A percentile compares a stretch with the other conserved stretches of the same genome.
These are phyloP conservation scores for Pyracantha coccinea DNA, from an alignment of 331 rosid species.

Conservation along the genomic window DNA sequence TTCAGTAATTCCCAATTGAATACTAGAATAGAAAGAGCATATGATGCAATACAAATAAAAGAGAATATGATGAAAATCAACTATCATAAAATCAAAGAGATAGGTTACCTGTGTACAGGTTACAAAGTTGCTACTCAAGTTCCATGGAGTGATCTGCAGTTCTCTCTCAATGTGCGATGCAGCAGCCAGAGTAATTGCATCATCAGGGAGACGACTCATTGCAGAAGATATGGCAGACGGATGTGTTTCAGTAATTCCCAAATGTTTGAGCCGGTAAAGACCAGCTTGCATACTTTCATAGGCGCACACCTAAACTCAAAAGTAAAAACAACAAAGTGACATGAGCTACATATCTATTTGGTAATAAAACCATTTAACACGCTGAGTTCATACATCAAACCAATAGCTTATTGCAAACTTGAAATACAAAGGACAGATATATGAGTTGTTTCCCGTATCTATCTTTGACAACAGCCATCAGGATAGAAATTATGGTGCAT, in stretches of 20 bases:
- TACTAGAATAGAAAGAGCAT: neutral
- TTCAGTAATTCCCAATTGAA: neutral
- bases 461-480: too few species aligned
- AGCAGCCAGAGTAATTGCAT: conserved; percentile 94
- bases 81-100: neutral
- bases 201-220: conserved; percentile 92
- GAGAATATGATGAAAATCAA: neutral
- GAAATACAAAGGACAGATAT: neutral
- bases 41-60: neutral
- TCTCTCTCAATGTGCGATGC: conserved; percentile 98
- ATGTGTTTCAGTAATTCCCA: conserved; percentile 80
- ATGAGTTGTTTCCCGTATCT: neutral
- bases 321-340: conserved; percentile 4
- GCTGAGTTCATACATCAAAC: neutral
- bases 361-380: neutral
- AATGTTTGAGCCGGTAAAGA: conserved; percentile 83
- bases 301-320: conserved; percentile 64
- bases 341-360: neutral
- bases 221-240: conserved; percentile 85
- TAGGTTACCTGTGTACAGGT: conserved; percentile 84
- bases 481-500: too few species aligned
- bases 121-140: conserved; percentile 91
- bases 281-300: conserved; percentile 99
- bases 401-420: neutral
- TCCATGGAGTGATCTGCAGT: conserved; percentile 97